Evolutionary conservation across 495 filamentous ascomycete genomes (phyloP).

Genomic region (Penicillium pulvis): DNA sequence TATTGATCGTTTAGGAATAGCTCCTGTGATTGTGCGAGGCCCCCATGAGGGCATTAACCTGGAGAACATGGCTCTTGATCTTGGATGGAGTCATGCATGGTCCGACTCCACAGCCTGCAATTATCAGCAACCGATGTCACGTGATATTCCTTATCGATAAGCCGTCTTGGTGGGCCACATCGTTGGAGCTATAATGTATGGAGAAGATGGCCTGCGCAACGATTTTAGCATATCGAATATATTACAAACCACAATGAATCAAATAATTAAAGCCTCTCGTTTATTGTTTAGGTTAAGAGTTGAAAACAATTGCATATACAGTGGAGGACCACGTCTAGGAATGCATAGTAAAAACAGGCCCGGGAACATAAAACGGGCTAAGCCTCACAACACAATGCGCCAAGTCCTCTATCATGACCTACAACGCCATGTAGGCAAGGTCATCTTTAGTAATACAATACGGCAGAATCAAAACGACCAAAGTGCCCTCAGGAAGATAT

Average conservation of each 20-base stretch:
- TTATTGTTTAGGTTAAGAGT: too few relatives aligned
- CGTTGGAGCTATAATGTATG: too few relatives aligned
- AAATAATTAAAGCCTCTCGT: too few relatives aligned
- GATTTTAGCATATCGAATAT: too few relatives aligned
- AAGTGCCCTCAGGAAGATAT: neutral
- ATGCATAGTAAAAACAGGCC: too few relatives aligned
- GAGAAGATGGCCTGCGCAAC: too few relatives aligned
- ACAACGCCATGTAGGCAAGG: neutral
- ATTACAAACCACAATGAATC: too few relatives aligned
- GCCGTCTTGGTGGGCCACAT: neutral
- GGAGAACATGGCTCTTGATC: conserved; percentile 35
- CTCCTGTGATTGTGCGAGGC: conserved; percentile 20
- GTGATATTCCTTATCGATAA: conserved; percentile 17
- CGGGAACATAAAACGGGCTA: too few relatives aligned
- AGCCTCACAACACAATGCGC: conserved; percentile 1
- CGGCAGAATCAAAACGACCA: neutral
- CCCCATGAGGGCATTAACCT: conserved; percentile 33
- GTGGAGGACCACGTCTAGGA: too few relatives aligned
- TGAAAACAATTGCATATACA: too few relatives aligned
- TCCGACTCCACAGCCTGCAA: conserved; percentile 8
- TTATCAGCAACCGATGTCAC: conserved; percentile 15
- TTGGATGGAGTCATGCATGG: conserved; percentile 15
- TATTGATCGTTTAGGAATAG: conserved; percentile 18
- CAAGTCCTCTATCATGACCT: neutral
- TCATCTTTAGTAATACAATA: conserved; percentile 18